A percentile compares a stretch with the other conserved stretches of the same genome.
Evolutionary conservation across 306 rosid species (phyloP).

Genomic region (Chamaecrista fasciculata): DNA sequence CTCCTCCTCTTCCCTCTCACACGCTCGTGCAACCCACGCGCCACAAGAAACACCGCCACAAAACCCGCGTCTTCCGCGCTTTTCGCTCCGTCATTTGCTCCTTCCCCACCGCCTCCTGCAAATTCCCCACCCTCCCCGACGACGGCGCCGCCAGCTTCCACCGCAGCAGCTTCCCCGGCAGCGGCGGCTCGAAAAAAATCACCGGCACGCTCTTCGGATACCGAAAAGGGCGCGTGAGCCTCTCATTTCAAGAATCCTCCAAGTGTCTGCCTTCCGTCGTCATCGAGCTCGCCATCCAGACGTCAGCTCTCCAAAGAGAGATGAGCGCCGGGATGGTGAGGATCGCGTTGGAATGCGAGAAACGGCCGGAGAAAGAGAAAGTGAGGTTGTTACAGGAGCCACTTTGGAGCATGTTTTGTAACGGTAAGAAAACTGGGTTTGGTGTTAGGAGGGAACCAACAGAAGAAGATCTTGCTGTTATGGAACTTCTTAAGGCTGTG

Average conservation of each 20-base stretch:
- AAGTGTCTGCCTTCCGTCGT: slow-evolving; percentile 50
- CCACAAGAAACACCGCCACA: slow-evolving; percentile 33
- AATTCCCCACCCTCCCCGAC: not conserved
- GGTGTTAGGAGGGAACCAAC: slow-evolving; percentile 64
- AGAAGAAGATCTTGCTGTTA: slow-evolving; percentile 60
- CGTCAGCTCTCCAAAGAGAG: slow-evolving; percentile 56
- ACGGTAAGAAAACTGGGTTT: slow-evolving; percentile 77
- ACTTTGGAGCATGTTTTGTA: slow-evolving; percentile 71
- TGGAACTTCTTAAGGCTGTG: slow-evolving; percentile 69
- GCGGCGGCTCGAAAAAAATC: slow-evolving; percentile 31
- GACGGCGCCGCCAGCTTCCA: not conserved
- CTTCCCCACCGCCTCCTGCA: slow-evolving; percentile 49
- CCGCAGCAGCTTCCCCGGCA: not conserved
- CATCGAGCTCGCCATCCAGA: slow-evolving; percentile 71
- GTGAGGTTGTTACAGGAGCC: slow-evolving; percentile 51
- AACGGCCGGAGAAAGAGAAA: slow-evolving; percentile 57
- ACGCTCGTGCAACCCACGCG: slow-evolving; percentile 67
- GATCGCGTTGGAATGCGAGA: slow-evolving; percentile 80
- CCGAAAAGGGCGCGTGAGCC: slow-evolving; percentile 67
- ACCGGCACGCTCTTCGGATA: slow-evolving; percentile 69
- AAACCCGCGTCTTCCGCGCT: slow-evolving; percentile 45
- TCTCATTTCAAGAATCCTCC: slow-evolving; percentile 62
- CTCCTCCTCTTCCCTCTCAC: not conserved
- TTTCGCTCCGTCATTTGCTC: slow-evolving; percentile 72
- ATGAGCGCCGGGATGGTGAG: slow-evolving; percentile 71